These are phyloP conservation scores for Ampelomyces quisqualis DNA, from an alignment of 2,329 filamentous ascomycete species.

Conservation along the genomic window DNA sequence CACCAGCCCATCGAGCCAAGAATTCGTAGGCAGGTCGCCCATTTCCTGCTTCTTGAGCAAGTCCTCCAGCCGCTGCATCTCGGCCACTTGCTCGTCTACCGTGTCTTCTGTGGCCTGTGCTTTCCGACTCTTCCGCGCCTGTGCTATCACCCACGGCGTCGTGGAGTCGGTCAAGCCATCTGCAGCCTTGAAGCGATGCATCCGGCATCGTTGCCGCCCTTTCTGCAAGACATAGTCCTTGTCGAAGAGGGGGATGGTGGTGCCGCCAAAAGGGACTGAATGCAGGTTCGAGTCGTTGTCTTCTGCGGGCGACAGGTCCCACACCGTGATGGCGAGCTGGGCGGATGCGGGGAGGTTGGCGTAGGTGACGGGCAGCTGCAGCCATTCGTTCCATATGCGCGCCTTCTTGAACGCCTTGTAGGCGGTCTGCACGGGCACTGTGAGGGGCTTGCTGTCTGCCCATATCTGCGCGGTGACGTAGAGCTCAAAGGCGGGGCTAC, in stretches of 20 bases:
- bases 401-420: constrained; percentile 84
- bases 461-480: constrained; percentile 92
- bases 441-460: constrained; percentile 92
- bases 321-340: constrained; percentile 87
- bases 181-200: constrained; percentile 79
- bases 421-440: constrained; percentile 85
- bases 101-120: constrained; percentile 50
- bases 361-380: constrained; percentile 82
- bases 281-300: constrained; percentile 69
- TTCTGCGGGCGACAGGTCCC: constrained; percentile 85
- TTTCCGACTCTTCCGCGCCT: constrained; percentile 55
- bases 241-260: constrained; percentile 89
- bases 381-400: constrained; percentile 91
- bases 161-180: constrained; percentile 79
- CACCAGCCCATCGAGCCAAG: constrained; percentile 94
- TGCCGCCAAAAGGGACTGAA: constrained; percentile 89
- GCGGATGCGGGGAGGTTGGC: constrained; percentile 78
- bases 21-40: constrained; percentile 88
- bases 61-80: constrained; percentile 84
- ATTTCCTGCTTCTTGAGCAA: constrained; percentile 98
- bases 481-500: constrained; percentile 78
- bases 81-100: constrained; percentile 70
- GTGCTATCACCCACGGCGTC: constrained; percentile 68
- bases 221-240: constrained; percentile 87
- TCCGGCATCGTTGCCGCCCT: constrained; percentile 84